phyloP scores from a whole-genome alignment of 495 filamentous ascomycete species.

The Penicillium steckii region DNA sequence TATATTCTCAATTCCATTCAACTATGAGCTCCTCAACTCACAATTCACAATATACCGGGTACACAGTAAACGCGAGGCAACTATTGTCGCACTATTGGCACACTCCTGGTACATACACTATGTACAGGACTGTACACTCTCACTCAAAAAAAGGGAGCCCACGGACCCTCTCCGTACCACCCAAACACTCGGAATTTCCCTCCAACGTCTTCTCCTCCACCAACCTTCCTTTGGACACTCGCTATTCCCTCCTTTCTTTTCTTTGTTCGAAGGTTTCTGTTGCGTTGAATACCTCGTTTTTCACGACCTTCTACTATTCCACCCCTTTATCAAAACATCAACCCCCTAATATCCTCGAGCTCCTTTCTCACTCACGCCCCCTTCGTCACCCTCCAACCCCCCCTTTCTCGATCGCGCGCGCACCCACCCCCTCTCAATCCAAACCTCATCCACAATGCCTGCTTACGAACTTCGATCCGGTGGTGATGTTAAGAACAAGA shows the following conservation, averaged over 20 bases:
- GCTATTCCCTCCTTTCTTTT: conserved; percentile 26
- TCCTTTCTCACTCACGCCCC: conserved; percentile 3
- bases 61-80: background rate
- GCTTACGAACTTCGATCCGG: conserved; percentile 57
- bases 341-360: conserved; percentile 10
- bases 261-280: conserved; percentile 3
- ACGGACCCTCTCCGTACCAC: conserved; percentile 1
- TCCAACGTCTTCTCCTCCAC: conserved; percentile 11
- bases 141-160: background rate
- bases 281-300: conserved; percentile 6
- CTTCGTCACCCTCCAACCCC: no score
- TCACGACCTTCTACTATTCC: conserved; percentile 3
- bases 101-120: background rate
- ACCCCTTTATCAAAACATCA: no score
- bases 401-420: conserved; percentile 12
- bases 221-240: conserved; percentile 17
- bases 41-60: background rate
- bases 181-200: conserved; percentile 25
- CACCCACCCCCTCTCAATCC: conserved; percentile 4
- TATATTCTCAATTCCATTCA: no score
- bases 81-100: conserved; percentile 10
- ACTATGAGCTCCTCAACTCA: no score
- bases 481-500: conserved; percentile 85
- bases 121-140: background rate
- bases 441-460: conserved; percentile 43